Evolutionary conservation across 140 eudicot species (phyloP), one percentile per base, ranked within the genome.

Genomic region (Ambrosia hybrid): DNA sequence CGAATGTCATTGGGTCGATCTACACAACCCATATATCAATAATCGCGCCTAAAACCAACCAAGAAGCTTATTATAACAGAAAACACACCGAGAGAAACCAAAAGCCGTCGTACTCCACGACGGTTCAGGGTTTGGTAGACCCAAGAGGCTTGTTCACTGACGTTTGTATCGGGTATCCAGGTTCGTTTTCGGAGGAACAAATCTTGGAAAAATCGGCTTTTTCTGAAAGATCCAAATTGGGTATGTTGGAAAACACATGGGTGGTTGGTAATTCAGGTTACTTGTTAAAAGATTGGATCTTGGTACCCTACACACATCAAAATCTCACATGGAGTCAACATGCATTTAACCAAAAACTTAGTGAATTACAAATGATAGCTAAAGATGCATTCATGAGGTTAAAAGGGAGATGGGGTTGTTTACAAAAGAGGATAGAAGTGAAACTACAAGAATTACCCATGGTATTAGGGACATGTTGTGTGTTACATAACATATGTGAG

Each of bases 61-160:
- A 85, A 0, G 79, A 83, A 10, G 83, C 88, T 49, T 91, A 91
- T 56, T 83, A 81, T 43, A 91, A 91, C 75, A 86, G 84, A 79
- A 75, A 85, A 38, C 96, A 87, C 49, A 89, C 94, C 0, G 84
- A 87, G 34, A 57, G 96, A 75, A 90, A 79, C 68, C 91, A 83
- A 65, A 90, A 90, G 73, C 87, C 95, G 1, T 82, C 84, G 0
- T 90, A 87, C 63, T 87, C 95, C 0, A 76, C 87, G 9, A 90
- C 95, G 0, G 86, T 90, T 62, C 96, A 90, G 73, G 96, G 96
- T 13, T 77, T 85, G 3, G 91, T 90, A 4, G 89, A 87, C 67
- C 61, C 81, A 0, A 70, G 63, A 41, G 91, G 95, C 9, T 60
- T 83, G 8, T 85, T 90, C 21, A 90, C 86, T 0, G 96, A 90